Evolutionary conservation across 371 early-diverging fungal genomes (phyloP).

Genomic region (Mortierella sp.): DNA sequence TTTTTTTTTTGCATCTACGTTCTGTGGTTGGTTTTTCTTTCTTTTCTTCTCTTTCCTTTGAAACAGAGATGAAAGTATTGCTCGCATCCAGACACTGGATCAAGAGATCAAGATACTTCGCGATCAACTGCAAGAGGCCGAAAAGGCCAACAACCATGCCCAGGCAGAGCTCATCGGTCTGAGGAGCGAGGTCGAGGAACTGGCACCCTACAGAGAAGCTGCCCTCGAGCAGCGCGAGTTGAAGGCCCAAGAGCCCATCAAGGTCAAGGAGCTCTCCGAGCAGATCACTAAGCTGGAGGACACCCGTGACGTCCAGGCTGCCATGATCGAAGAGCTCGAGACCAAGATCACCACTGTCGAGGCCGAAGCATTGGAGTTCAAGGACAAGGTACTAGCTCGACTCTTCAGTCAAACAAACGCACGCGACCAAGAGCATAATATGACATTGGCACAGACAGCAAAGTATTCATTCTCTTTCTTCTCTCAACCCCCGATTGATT

Average conservation of each 20-base stretch:
- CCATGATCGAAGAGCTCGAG: conserved; percentile 50
- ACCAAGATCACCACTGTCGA: conserved; percentile 49
- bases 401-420: too few species aligned
- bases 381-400: conserved; percentile 43
- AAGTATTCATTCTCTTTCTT: neutral
- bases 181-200: conserved; percentile 38
- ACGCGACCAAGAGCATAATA: too few species aligned
- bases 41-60: neutral
- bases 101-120: conserved; percentile 47
- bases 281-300: conserved; percentile 50
- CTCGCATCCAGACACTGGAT: conserved; percentile 47
- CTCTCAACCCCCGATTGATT: neutral
- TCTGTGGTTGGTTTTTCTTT: neutral
- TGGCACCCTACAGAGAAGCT: conserved; percentile 44
- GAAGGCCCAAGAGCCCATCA: conserved; percentile 33
- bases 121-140: conserved; percentile 28
- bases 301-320: conserved; percentile 46
- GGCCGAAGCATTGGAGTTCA: conserved; percentile 51
- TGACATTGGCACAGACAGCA: too few species aligned
- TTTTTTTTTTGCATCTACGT: neutral
- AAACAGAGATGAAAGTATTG: conserved; percentile 46
- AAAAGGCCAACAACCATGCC: conserved; percentile 22
- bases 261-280: conserved; percentile 37
- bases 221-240: conserved; percentile 34
- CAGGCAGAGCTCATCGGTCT: conserved; percentile 29